Percentiles rank a stretch among this genome's conserved stretches.
phyloP scores from a whole-genome alignment of 768 basidiomycete species.

The Phanerodontia chrysosporium region DNA sequence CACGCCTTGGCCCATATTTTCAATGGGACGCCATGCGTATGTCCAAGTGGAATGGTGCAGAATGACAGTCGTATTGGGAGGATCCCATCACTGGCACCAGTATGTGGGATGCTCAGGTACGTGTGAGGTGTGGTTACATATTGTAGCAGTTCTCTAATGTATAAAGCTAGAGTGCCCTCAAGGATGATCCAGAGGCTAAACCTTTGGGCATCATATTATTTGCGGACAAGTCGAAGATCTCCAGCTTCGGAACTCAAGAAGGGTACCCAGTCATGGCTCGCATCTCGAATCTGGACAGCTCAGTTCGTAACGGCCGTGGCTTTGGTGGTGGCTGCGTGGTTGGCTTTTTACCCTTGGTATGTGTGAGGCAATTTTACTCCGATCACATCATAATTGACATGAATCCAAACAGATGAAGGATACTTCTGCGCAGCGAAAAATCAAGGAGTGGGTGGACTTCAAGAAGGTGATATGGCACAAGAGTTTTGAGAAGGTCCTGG shows the following conservation, averaged over 20 bases:
- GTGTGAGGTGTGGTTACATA: background rate
- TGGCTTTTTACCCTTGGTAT: slow-evolving; percentile 24
- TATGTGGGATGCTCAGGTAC: slow-evolving; percentile 15
- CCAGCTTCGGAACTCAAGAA: slow-evolving; percentile 16
- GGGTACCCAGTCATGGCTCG: slow-evolving; percentile 20
- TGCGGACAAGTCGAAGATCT: slow-evolving; percentile 21
- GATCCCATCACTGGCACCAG: slow-evolving; percentile 14
- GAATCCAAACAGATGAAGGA: slow-evolving; percentile 12
- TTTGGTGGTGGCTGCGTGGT: slow-evolving; percentile 21
- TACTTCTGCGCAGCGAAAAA: background rate
- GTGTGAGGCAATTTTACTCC: background rate
- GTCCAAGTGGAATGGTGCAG: slow-evolving; percentile 8
- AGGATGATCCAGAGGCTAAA: background rate
- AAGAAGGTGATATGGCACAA: slow-evolving; percentile 22
- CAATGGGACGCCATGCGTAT: slow-evolving; percentile 13
- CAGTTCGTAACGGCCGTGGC: slow-evolving; percentile 12
- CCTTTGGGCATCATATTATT: slow-evolving; percentile 11
- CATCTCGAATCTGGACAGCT: slow-evolving; percentile 15
- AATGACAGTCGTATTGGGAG: slow-evolving; percentile 8
- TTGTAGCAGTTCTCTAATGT: background rate
- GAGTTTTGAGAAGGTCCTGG: slow-evolving; percentile 14
- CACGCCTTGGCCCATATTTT: slow-evolving; percentile 12
- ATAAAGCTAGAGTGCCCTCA: background rate
- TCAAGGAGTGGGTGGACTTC: slow-evolving; percentile 13
- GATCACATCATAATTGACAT: background rate